phyloP scores from a whole-genome alignment of 164 flowering plant species.

The Umbellularia californica region DNA sequence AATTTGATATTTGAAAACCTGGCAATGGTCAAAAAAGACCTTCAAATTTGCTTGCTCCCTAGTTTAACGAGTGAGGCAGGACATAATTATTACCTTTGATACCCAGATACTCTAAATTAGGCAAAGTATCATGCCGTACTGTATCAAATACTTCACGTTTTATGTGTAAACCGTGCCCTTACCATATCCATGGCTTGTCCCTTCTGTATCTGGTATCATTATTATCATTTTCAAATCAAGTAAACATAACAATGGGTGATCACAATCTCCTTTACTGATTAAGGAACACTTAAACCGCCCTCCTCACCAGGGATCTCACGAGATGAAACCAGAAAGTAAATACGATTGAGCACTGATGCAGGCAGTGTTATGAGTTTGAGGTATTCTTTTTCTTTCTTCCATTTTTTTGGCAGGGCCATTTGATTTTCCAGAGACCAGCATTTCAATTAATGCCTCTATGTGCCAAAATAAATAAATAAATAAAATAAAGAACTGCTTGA shows the following conservation, averaged over 20 bases:
- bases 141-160: too few relatives aligned
- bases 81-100: too few relatives aligned
- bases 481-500: too few relatives aligned
- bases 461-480: too few relatives aligned
- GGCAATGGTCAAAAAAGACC: slow-evolving; percentile 1
- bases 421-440: too few relatives aligned
- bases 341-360: background rate
- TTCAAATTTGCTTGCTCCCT: background rate
- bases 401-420: background rate
- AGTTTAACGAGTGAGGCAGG: too few relatives aligned
- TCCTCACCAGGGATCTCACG: background rate
- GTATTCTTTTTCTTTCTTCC: background rate
- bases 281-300: background rate
- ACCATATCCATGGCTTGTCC: background rate
- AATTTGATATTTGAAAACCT: background rate
- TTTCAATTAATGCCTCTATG: too few relatives aligned
- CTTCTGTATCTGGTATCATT: background rate
- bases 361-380: background rate
- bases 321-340: background rate
- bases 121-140: too few relatives aligned
- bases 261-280: background rate
- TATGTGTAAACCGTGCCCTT: too few relatives aligned
- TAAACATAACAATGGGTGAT: background rate
- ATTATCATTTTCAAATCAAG: background rate
- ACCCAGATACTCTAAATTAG: too few relatives aligned